phyloP scores from a whole-genome alignment of 495 filamentous ascomycete genomes.

The Penicillium riverlandense region DNA sequence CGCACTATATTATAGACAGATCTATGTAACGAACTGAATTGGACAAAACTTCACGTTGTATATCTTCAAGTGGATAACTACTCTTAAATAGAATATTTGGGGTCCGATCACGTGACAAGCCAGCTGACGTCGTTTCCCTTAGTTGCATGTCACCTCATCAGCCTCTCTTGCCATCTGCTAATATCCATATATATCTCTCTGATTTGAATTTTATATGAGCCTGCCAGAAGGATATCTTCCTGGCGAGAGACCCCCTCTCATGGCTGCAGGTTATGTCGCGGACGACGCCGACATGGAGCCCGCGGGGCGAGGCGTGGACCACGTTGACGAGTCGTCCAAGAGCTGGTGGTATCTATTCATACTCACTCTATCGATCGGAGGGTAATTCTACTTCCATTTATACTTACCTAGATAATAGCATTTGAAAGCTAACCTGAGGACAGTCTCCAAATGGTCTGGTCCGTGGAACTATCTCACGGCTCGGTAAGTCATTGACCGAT shows the following conservation, averaged over 20 bases:
- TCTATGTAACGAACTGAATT: too few relatives aligned
- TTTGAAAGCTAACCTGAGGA: background rate
- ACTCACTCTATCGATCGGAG: slow-evolving; percentile 75
- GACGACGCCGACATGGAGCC: slow-evolving; percentile 6
- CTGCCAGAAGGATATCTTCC: background rate
- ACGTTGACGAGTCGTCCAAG: slow-evolving; percentile 48
- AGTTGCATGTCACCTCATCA: too few relatives aligned
- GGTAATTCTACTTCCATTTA: slow-evolving; percentile 33
- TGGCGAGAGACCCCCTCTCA: slow-evolving; percentile 37
- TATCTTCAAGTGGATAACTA: too few relatives aligned
- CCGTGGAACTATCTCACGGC: slow-evolving; percentile 81
- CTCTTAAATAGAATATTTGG: too few relatives aligned
- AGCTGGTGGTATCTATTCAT: slow-evolving; percentile 76
- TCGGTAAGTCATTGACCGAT: slow-evolving; percentile 42
- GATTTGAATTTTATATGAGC: too few relatives aligned
- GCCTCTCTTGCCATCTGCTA: too few relatives aligned
- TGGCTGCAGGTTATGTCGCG: slow-evolving; percentile 12
- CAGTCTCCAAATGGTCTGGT: slow-evolving; percentile 89
- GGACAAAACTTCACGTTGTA: too few relatives aligned
- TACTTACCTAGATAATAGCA: too few relatives aligned
- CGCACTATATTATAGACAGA: too few relatives aligned
- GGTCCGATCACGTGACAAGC: too few relatives aligned
- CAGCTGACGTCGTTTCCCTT: too few relatives aligned
- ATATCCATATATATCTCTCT: too few relatives aligned
- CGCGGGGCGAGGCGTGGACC: slow-evolving; percentile 1